These are phyloP conservation scores for Periglandula ipomoeae DNA, from an alignment of 2,329 filamentous ascomycete species.

Conservation along the genomic window DNA sequence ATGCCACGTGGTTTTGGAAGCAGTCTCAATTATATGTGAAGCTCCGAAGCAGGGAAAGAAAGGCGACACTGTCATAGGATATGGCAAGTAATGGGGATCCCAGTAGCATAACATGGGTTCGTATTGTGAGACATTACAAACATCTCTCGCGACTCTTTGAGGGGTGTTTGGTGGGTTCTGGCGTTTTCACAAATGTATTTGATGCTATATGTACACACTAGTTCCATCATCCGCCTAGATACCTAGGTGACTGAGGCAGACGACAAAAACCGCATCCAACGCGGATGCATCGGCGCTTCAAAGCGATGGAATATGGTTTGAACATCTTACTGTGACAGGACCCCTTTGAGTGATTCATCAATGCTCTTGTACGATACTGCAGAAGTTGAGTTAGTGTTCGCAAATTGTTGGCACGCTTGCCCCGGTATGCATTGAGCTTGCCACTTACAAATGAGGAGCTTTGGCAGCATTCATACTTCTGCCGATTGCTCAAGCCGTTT, in stretches of 20 bases:
- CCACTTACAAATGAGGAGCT: slow-evolving; percentile 10
- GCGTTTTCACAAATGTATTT: too few relatives aligned
- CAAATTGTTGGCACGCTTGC: not conserved
- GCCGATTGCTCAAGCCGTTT: slow-evolving; percentile 10
- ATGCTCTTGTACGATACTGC: slow-evolving; percentile 11
- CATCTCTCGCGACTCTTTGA: too few relatives aligned
- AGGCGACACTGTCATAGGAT: too few relatives aligned
- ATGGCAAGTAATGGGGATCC: too few relatives aligned
- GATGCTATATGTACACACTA: too few relatives aligned
- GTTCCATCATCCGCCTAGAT: too few relatives aligned
- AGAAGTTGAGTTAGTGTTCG: not conserved
- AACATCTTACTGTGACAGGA: slow-evolving; percentile 8
- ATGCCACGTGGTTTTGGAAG: slow-evolving; percentile 5
- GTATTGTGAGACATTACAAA: too few relatives aligned
- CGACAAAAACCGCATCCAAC: slow-evolving; percentile 11
- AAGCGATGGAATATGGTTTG: slow-evolving; percentile 8
- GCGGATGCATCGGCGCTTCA: slow-evolving; percentile 11
- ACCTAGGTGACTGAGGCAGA: slow-evolving; percentile 1
- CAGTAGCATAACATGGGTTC: too few relatives aligned
- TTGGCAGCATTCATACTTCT: slow-evolving; percentile 9
- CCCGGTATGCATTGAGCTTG: not conserved
- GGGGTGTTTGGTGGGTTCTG: too few relatives aligned
- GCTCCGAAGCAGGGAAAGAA: not conserved
- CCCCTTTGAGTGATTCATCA: slow-evolving; percentile 3
- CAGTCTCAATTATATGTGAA: slow-evolving; percentile 10